Base-by-base conservation (phyloP, 2,329 filamentous ascomycete species). In the Xylaria sp. region DNA sequence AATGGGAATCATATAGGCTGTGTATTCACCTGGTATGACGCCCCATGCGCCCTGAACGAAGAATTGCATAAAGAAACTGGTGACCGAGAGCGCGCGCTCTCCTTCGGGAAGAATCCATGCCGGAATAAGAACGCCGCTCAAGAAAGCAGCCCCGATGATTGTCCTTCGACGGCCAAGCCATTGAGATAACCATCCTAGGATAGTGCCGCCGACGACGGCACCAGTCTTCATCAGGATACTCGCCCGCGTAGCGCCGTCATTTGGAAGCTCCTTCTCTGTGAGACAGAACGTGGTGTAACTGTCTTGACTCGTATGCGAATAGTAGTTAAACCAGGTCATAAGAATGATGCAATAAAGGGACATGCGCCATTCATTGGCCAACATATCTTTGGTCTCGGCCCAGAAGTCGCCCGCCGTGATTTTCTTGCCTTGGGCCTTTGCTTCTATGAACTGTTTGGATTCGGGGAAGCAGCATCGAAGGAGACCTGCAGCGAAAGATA, bases 221-320 rank as follows among this genome's bases (percentile, higher is more conserved):
- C 92, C 92, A 1, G 87, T 89, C 81, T 94, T 94, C 90, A 93
- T 94, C 67, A 94, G 80, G 73, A 94, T 94, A n/a, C 88, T 91
- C 18, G 91, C 91, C n/a, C 91, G 88, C 8, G 87, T 91, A 4
- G 92, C 90, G 0, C 84, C 85, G 1, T 82, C 77, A 75, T 92
- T 91, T 64, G 84, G 76, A 67, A 94, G 84, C 71, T 90, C 88
- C 80, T 94, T 94, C 74, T 93, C 86, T 4, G 86, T 86, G 48
- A 91, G 84, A 90, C 94, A 91, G 78, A 94, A 94, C 2, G 92
- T 94, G 0, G 92, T 94, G 82, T 94, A 94, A 58, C 88, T 91
- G 81, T 95, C 92, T 79, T 95, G 92, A 28, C 89, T 91, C 1
- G 91, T 93, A 83, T 95, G 92, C 60, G 90, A 92, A 82, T 92